Base-by-base conservation (phyloP, 2,329 filamentous ascomycete genomes). In the Xylaria polymorpha region DNA sequence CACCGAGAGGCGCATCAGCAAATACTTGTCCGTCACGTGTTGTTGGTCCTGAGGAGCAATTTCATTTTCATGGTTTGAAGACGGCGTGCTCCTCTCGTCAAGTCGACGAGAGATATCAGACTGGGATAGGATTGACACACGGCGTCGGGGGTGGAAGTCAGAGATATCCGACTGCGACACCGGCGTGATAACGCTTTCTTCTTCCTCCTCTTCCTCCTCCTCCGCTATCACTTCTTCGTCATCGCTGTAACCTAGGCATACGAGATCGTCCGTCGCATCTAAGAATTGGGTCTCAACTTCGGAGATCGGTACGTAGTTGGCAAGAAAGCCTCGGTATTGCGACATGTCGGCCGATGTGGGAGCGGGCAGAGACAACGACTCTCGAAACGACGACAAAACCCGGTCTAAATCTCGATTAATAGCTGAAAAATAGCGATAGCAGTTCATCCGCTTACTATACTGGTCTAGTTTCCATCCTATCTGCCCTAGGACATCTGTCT, bases 381-480 rank as follows among this genome's bases (percentile, higher is more conserved):
- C 80, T 70, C 83, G 83, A 75, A 88, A 92, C 0, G 89, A 88
- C 1, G 85, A 79, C 59, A 93, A 79, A 0, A 88, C 85, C 72
- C 88, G 85, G 70, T 89, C 87, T 90, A 63, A 46, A 29, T 1
- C 37, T 55, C 4, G 25, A 32, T 64, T 60, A 71, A 29, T 39
- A 56, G 10, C 57, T 57, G 22, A 39, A 15, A 61, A 15, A n/a
- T 14, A 10, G 18, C 44, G 0, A 51, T n/a, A 18, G 3, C 61
- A 66, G 37, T 29, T 18, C 20, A 22, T 50, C 18, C 6, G 7
- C 86, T 78, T 80, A 91, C 89, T 90, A 76, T 93, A 93, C 74
- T 92, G 89, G 39, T 85, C 85, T 9, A 92, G 79, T 77, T 92
- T 92, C 71, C 86, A 85, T 18, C 87, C 90, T 63, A 92, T 88